Evolutionary conservation across 306 rosid species (phyloP).

Genomic region (Prunus campanulata): DNA sequence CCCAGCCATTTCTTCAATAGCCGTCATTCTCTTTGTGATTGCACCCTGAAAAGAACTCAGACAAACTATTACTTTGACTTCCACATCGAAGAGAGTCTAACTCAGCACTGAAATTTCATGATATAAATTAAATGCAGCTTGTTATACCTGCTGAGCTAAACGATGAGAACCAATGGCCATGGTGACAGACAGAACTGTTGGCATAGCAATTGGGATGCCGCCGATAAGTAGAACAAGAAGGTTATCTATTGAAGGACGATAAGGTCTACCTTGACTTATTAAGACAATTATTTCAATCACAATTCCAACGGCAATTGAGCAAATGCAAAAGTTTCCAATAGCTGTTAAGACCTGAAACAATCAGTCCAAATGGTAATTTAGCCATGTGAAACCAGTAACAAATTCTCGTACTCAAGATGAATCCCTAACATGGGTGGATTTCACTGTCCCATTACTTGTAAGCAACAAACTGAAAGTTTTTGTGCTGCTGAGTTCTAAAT

Average conservation of each 20-base stretch:
- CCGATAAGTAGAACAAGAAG: constrained; percentile 27
- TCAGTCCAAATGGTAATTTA: neutral
- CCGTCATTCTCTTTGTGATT: constrained; percentile 17
- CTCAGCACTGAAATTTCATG: neutral
- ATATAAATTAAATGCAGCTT: neutral
- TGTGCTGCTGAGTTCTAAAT: neutral
- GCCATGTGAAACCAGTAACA: neutral
- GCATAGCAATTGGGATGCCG: constrained; percentile 24
- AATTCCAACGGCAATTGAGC: constrained; percentile 17
- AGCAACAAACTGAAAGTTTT: neutral
- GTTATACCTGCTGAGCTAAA: constrained; percentile 18
- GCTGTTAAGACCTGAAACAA: constrained; percentile 16
- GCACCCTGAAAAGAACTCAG: constrained; percentile 5
- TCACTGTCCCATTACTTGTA: neutral
- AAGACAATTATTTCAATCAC: constrained; percentile 7
- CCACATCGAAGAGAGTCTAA: neutral
- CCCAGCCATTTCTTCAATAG: constrained; percentile 24
- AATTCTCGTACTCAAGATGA: neutral
- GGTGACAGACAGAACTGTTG: constrained; percentile 21
- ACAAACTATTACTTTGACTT: neutral
- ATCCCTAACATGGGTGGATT: neutral
- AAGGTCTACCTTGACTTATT: neutral
- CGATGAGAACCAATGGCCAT: constrained; percentile 24
- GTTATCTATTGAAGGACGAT: constrained; percentile 13
- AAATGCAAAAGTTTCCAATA: constrained; percentile 22